These are phyloP conservation scores for Aegilops longissima DNA, from an alignment of 176 grass and related monocot species.

Conservation along the genomic window DNA sequence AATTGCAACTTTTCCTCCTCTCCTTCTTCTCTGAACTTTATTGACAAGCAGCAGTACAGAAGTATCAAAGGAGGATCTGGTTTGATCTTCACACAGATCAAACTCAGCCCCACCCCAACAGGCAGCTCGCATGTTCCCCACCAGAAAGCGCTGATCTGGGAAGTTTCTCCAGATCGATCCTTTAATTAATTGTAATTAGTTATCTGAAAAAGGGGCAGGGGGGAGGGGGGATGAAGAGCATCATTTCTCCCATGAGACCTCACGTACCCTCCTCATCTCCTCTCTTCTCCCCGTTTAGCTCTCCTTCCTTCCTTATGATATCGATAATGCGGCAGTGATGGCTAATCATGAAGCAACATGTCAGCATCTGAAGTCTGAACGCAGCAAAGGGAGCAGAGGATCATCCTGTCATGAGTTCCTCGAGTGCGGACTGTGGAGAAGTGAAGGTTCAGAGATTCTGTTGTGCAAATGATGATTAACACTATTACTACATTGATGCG, in stretches of 20 bases:
- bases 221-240: constrained; percentile 31
- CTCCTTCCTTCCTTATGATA: not conserved
- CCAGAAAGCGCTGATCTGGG: constrained; percentile 30
- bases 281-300: not conserved
- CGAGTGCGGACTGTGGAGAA: not conserved
- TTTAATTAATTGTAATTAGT: constrained; percentile 8
- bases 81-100: constrained; percentile 5
- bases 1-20: not conserved
- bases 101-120: not conserved
- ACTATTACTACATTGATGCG: not conserved
- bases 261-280: constrained; percentile 4
- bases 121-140: constrained; percentile 41
- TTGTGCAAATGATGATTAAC: too few relatives aligned
- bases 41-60: not conserved
- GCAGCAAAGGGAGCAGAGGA: not conserved
- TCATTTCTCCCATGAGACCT: constrained; percentile 34
- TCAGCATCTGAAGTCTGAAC: constrained; percentile 20
- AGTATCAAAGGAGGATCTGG: constrained; percentile 4
- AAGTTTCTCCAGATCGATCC: constrained; percentile 35
- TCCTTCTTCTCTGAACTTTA: not conserved
- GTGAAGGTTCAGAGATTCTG: constrained; percentile 30
- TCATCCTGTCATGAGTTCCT: constrained; percentile 28
- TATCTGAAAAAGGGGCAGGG: not conserved
- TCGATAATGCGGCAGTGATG: constrained; percentile 9
- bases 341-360: constrained; percentile 19